Conservation (phyloP, 2,329 filamentous ascomycete genomes). For the Ophidiomyces ophidiicola region DNA sequence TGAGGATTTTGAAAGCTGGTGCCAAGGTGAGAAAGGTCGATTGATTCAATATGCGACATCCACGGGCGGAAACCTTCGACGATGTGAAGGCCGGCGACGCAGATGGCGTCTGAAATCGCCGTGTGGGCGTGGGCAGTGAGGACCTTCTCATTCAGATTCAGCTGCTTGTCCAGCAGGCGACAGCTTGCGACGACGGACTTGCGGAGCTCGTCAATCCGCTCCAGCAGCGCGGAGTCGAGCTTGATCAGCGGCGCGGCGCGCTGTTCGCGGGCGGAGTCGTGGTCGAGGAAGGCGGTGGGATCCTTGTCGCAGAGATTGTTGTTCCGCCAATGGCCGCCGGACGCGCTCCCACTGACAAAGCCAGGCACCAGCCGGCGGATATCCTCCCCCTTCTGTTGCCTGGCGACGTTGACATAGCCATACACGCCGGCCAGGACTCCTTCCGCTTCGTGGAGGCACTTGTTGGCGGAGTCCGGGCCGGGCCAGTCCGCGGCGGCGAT, state of each 20-base stretch:
- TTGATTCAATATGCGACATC: conserved; percentile 79
- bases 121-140: conserved; percentile 68
- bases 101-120: conserved; percentile 69
- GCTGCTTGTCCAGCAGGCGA: conserved; percentile 72
- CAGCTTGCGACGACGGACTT: conserved; percentile 75
- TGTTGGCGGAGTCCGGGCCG: conserved; percentile 82
- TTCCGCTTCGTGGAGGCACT: conserved; percentile 94
- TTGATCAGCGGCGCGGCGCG: conserved; percentile 57
- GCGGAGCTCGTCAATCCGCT: conserved; percentile 75
- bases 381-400: conserved; percentile 83
- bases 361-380: conserved; percentile 88
- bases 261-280: conserved; percentile 63
- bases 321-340: conserved; percentile 76
- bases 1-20: conserved; percentile 73
- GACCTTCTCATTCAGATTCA: conserved; percentile 66
- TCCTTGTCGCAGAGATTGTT: conserved; percentile 53
- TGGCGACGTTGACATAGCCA: conserved; percentile 89
- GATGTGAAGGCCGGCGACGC: conserved; percentile 63
- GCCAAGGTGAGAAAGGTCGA: conserved; percentile 70
- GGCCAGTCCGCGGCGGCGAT: conserved; percentile 95
- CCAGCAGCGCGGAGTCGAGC: conserved; percentile 65
- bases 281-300: conserved; percentile 63
- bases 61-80: conserved; percentile 83
- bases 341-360: conserved; percentile 74
- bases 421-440: conserved; percentile 88